phyloP scores from a whole-genome alignment of 225 moss, liverwort and hornwort species.

The Polytrichum formosum region DNA sequence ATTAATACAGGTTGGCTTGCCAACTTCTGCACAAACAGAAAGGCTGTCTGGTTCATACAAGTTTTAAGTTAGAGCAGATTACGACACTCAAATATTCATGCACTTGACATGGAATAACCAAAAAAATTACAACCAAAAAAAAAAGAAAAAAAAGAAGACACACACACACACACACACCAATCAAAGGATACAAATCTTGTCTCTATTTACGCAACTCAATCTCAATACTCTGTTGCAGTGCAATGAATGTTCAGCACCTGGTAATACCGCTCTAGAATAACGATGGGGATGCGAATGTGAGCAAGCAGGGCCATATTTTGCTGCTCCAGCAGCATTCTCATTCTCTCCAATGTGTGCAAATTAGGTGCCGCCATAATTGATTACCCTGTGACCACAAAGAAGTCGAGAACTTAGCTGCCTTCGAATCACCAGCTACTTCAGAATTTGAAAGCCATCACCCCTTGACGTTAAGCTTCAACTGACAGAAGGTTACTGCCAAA shows the following conservation, averaged over 20 bases:
- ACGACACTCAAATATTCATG: neutral
- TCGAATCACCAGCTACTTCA: neutral
- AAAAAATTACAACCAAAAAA: too few species aligned
- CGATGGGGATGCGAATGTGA: conserved; percentile 20
- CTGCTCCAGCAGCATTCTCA: conserved; percentile 30
- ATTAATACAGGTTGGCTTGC: conserved; percentile 39
- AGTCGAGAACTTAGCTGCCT: neutral
- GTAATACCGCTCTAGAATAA: conserved; percentile 22
- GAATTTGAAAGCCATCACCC: conserved; percentile 2
- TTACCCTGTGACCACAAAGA: conserved; percentile 22
- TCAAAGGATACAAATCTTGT: too few species aligned
- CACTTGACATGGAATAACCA: neutral
- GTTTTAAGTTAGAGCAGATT: too few species aligned
- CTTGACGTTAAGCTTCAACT: too few species aligned
- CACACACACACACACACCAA: too few species aligned
- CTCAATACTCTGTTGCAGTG: too few species aligned
- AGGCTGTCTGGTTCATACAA: conserved; percentile 23
- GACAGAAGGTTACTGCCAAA: too few species aligned
- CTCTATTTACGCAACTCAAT: too few species aligned
- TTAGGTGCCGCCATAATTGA: conserved; percentile 30
- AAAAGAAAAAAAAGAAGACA: too few species aligned
- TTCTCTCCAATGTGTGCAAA: conserved; percentile 28
- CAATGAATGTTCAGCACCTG: conserved; percentile 22
- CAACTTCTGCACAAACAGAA: conserved; percentile 31
- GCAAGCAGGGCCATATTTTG: conserved; percentile 19